Evolutionary conservation across 176 grass and related monocot genomes (phyloP).

Genomic region (Oryza coarctata): DNA sequence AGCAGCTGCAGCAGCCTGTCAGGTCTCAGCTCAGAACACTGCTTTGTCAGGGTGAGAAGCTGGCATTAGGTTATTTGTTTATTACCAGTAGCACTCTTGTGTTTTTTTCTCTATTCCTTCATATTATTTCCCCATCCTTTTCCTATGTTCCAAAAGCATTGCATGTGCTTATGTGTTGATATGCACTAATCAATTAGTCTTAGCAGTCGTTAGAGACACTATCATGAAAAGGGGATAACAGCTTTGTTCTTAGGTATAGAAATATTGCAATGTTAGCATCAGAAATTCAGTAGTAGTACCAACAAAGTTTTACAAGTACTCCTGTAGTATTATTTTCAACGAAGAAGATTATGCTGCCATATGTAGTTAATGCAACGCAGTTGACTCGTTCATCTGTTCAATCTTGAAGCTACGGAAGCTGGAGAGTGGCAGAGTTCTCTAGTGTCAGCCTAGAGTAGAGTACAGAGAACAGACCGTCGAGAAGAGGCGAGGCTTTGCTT

Average conservation of each 20-base stretch:
- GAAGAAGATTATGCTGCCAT: background rate
- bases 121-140: background rate
- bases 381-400: background rate
- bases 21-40: background rate
- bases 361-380: background rate
- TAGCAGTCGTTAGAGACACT: background rate
- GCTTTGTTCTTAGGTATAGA: background rate
- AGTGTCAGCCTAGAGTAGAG: background rate
- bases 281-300: background rate
- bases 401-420: background rate
- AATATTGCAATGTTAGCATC: background rate
- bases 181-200: background rate
- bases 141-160: background rate
- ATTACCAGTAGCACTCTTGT: too few species aligned
- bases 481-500: background rate
- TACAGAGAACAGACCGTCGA: background rate
- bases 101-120: too few species aligned
- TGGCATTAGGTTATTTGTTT: background rate
- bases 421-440: background rate
- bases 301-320: background rate
- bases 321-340: background rate
- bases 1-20: background rate
- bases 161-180: background rate
- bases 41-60: slow-evolving; percentile 5
- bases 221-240: background rate